Conservation (phyloP, 441 rosid species). For the Populus trichocarpa region DNA sequence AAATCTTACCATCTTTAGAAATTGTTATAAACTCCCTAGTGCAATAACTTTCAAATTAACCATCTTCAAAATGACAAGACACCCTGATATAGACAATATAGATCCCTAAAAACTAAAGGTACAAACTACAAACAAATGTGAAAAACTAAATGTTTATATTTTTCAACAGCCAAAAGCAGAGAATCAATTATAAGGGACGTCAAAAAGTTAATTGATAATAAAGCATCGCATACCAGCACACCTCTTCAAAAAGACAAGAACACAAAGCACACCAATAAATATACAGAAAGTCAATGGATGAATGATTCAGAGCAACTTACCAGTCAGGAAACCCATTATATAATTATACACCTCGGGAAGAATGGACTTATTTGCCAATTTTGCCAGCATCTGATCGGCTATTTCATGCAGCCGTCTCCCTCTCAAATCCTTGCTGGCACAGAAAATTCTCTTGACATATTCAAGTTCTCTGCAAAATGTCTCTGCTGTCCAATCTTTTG, state of each 20-base stretch:
- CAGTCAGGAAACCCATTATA: constrained; percentile 64
- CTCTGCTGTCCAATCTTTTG: constrained; percentile 74
- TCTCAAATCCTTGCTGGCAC: constrained; percentile 75
- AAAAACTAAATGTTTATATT: not conserved
- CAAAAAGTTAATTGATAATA: not conserved
- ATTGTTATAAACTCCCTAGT: not conserved
- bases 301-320: constrained; percentile 30
- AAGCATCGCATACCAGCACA: not conserved
- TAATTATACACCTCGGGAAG: constrained; percentile 58
- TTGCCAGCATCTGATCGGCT: constrained; percentile 59
- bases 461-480: constrained; percentile 75
- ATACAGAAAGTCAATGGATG: not conserved
- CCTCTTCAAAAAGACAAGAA: not conserved
- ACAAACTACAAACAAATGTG: not conserved
- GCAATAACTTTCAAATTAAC: not conserved
- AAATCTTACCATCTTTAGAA: not conserved
- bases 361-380: constrained; percentile 58
- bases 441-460: constrained; percentile 82
- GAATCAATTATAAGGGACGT: not conserved
- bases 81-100: not conserved
- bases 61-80: not conserved
- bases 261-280: not conserved
- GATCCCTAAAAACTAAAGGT: not conserved
- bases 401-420: constrained; percentile 78
- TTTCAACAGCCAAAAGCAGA: not conserved